phyloP scores from a whole-genome alignment of 2,329 filamentous ascomycete species.

The Nigrospora oryzae region DNA sequence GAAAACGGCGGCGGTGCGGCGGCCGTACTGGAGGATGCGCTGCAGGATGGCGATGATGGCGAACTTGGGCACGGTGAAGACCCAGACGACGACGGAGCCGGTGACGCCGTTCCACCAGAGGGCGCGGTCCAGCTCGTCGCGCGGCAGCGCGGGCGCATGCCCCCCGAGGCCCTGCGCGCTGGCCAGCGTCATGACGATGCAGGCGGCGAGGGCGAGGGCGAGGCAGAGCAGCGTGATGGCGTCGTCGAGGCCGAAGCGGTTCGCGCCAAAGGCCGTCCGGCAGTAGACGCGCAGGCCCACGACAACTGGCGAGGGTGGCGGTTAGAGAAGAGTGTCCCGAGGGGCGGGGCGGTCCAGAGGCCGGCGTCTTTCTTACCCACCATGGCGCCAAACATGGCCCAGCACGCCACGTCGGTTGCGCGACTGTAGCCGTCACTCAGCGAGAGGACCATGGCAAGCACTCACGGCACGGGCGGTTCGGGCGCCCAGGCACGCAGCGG shows the following conservation, averaged over 20 bases:
- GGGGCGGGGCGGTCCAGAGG: no score
- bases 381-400: background rate
- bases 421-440: background rate
- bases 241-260: slow-evolving; percentile 20
- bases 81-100: slow-evolving; percentile 20
- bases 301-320: slow-evolving; percentile 9
- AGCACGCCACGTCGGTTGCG: background rate
- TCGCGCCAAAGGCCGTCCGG: slow-evolving; percentile 10
- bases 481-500: no score
- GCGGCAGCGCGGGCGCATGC: slow-evolving; percentile 10
- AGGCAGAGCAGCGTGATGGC: slow-evolving; percentile 20
- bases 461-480: no score
- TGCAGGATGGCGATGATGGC: slow-evolving; percentile 21
- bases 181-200: slow-evolving; percentile 18
- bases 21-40: slow-evolving; percentile 20
- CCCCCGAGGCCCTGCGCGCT: slow-evolving; percentile 17
- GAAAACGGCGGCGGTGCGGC: slow-evolving; percentile 17
- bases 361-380: background rate
- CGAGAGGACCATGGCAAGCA: no score
- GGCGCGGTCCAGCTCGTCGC: slow-evolving; percentile 9
- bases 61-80: slow-evolving; percentile 24
- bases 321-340: background rate
- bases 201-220: slow-evolving; percentile 16
- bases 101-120: slow-evolving; percentile 22
- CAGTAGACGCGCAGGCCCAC: slow-evolving; percentile 17